phyloP scores from a whole-genome alignment of 2,329 filamentous ascomycete genomes.

The Trichoderma sp. region DNA sequence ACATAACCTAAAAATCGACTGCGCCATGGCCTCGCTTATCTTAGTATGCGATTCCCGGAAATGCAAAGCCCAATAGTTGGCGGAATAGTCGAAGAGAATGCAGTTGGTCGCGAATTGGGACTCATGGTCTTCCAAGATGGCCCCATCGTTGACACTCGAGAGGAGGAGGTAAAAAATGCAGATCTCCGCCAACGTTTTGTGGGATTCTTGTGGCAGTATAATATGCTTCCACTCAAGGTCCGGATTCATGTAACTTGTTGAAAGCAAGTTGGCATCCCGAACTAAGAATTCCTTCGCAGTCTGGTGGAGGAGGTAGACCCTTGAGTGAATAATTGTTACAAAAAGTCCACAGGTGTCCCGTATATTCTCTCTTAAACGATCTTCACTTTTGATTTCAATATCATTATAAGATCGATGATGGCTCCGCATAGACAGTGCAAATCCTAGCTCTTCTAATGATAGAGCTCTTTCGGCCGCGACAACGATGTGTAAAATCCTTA shows the following conservation, averaged over 20 bases:
- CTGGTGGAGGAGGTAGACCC: constrained; percentile 28
- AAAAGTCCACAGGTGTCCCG: constrained; percentile 35
- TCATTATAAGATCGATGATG: constrained; percentile 14
- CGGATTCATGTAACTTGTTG: neutral
- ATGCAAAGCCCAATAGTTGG: constrained; percentile 21
- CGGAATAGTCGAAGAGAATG: constrained; percentile 22
- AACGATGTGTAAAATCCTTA: constrained; percentile 27
- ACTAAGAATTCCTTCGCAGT: constrained; percentile 28
- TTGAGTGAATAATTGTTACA: constrained; percentile 22
- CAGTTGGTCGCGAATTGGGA: accelerated
- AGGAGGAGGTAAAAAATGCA: constrained; percentile 21
- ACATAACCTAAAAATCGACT: neutral
- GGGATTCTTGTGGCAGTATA: neutral
- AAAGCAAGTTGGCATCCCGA: neutral
- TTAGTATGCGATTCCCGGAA: neutral
- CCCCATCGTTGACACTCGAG: no score
- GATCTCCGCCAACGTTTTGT: constrained; percentile 22
- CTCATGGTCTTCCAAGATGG: no score
- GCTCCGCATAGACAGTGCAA: constrained; percentile 23
- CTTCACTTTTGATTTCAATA: constrained; percentile 7
- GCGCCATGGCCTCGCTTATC: neutral
- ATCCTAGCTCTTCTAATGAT: constrained; percentile 25
- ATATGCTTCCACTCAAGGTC: constrained; percentile 19
- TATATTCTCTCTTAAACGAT: constrained; percentile 20
- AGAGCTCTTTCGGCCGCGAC: constrained; percentile 27